phyloP scores from a whole-genome alignment of 2,329 filamentous ascomycete species.

The Nigrospora sphaerica region DNA sequence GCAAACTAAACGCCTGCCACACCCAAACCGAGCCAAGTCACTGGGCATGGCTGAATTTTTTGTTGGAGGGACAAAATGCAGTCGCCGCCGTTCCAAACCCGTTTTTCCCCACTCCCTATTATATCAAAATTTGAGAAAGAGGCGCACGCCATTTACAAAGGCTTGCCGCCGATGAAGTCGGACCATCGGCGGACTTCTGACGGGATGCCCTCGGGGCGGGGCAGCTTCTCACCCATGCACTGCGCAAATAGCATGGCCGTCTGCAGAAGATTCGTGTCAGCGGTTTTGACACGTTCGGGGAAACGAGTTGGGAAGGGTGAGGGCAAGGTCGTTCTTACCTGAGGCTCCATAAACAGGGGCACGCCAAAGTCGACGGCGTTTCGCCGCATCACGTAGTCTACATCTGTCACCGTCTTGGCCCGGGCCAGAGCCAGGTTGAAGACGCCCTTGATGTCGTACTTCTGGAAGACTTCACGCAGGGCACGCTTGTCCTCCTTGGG shows the following conservation, averaged over 20 bases:
- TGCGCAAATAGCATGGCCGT: conserved; percentile 93
- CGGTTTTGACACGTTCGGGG: neutral
- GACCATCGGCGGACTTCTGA: conserved; percentile 90
- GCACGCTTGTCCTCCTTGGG: conserved; percentile 93
- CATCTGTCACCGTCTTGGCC: conserved; percentile 78
- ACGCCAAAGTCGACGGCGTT: conserved; percentile 98
- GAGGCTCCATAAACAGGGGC: conserved; percentile 96
- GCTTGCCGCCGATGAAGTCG: conserved; percentile 86
- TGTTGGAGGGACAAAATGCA: no score
- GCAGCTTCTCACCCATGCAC: conserved; percentile 96
- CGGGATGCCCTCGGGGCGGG: conserved; percentile 80
- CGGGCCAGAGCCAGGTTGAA: conserved; percentile 88
- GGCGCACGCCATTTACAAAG: conserved; percentile 44
- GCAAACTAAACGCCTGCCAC: no score
- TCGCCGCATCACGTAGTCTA: conserved; percentile 96
- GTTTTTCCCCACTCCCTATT: no score
- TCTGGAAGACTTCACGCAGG: conserved; percentile 89
- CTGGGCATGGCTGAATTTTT: no score
- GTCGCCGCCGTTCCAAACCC: no score
- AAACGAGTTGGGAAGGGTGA: no score
- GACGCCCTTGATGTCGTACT: conserved; percentile 90
- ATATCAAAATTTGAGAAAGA: no score
- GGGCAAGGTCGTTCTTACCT: conserved; percentile 51
- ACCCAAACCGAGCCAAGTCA: no score
- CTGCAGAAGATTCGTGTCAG: conserved; percentile 33